These are phyloP conservation scores for Podila horticola DNA, from an alignment of 192 early-diverging fungal genomes.

Conservation along the genomic window DNA sequence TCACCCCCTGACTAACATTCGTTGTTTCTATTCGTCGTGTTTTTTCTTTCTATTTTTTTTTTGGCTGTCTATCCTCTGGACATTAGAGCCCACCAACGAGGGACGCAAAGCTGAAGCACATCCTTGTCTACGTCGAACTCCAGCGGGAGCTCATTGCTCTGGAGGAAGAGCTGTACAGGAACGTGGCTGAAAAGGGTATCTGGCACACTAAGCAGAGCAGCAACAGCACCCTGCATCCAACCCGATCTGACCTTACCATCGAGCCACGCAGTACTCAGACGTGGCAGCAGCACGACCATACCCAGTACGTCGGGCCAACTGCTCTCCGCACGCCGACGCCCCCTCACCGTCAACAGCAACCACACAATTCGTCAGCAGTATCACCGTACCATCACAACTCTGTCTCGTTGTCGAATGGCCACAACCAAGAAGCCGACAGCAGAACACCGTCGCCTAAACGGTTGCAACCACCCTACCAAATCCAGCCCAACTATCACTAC, in stretches of 20 bases:
- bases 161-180: conserved; percentile 23
- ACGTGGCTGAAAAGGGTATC: conserved; percentile 11
- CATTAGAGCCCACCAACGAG: conserved; percentile 35
- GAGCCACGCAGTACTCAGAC: conserved; percentile 30
- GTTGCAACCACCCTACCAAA: background rate
- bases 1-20: background rate
- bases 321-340: conserved; percentile 6
- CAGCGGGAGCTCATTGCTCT: conserved; percentile 40
- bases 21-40: background rate
- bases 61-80: background rate
- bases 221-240: conserved; percentile 9
- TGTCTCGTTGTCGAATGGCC: background rate
- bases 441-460: background rate
- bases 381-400: background rate
- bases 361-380: background rate
- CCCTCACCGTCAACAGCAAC: background rate
- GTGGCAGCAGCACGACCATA: conserved; percentile 7
- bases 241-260: conserved; percentile 15
- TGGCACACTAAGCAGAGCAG: conserved; percentile 8
- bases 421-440: background rate
- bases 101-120: conserved; percentile 49
- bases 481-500: conserved; percentile 1
- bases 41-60: background rate
- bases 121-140: conserved; percentile 36
- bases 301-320: background rate